These are phyloP conservation scores for Amanita exitialis DNA, from an alignment of 768 basidiomycete species.

Conservation along the genomic window DNA sequence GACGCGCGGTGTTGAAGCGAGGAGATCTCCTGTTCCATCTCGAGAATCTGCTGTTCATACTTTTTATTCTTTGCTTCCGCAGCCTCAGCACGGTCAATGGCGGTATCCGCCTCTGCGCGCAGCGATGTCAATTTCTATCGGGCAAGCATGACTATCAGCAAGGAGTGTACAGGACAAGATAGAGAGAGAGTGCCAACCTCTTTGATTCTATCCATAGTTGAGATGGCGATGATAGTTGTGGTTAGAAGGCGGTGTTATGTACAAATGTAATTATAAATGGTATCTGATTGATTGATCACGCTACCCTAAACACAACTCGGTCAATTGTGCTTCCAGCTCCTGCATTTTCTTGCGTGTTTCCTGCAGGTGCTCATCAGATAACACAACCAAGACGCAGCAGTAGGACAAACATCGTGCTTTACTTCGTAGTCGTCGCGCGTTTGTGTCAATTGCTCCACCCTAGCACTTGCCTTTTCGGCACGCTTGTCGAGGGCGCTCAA, in stretches of 20 bases:
- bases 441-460: constrained; percentile 11
- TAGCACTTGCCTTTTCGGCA: constrained; percentile 8
- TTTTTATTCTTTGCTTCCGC: constrained; percentile 82
- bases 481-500: constrained; percentile 6
- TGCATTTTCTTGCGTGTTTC: constrained; percentile 7
- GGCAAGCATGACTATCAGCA: not conserved
- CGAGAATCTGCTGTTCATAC: constrained; percentile 59
- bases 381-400: not conserved
- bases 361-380: constrained; percentile 11
- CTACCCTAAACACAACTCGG: constrained; percentile 1
- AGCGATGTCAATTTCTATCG: constrained; percentile 65
- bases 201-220: constrained; percentile 40
- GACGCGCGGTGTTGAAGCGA: constrained; percentile 68
- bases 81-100: constrained; percentile 73
- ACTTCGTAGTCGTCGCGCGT: constrained; percentile 11
- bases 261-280: not conserved
- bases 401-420: constrained; percentile 10
- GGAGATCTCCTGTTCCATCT: constrained; percentile 77
- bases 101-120: constrained; percentile 77
- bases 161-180: constrained; percentile 4
- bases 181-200: constrained; percentile 20
- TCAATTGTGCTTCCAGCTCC: constrained; percentile 15
- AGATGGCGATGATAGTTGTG: constrained; percentile 10
- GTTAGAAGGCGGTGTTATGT: not conserved
- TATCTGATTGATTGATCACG: constrained; percentile 4